Percentiles rank a stretch among this genome's conserved stretches.
Evolutionary conservation across 768 basidiomycete species (phyloP).

Genomic region (Leucosporidium scottii): DNA sequence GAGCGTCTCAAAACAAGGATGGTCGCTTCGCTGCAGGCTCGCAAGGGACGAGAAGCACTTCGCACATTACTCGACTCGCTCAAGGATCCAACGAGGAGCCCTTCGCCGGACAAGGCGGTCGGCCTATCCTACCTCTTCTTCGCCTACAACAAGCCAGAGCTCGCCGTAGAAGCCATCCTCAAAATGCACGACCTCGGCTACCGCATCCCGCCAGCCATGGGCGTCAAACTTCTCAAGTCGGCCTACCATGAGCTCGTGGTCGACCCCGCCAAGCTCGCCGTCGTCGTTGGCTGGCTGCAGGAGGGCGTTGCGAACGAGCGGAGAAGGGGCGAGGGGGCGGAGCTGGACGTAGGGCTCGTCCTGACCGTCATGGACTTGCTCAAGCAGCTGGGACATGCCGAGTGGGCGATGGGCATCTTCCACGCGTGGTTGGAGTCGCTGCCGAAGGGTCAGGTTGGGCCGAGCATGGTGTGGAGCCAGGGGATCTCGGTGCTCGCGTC

Average conservation of each 20-base stretch:
- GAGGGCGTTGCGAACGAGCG: conserved; percentile 4
- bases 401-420: conserved; percentile 22
- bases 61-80: too few relatives aligned
- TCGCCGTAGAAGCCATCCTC: conserved; percentile 7
- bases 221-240: conserved; percentile 5
- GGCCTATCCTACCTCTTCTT: conserved; percentile 16
- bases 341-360: conserved; percentile 8
- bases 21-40: too few relatives aligned
- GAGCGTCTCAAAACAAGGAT: too few relatives aligned
- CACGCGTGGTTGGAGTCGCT: conserved; percentile 8
- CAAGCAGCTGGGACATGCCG: conserved; percentile 3
- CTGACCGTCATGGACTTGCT: conserved; percentile 9
- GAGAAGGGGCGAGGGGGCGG: background rate
- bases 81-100: too few relatives aligned
- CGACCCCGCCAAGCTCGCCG: conserved; percentile 4
- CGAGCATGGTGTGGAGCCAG: conserved; percentile 3
- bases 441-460: background rate
- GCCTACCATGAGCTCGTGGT: conserved; percentile 1
- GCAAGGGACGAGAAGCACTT: too few relatives aligned
- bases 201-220: background rate
- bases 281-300: conserved; percentile 13
- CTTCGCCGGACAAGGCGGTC: background rate
- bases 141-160: conserved; percentile 6
- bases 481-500: conserved; percentile 6
- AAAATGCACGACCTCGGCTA: conserved; percentile 5